Evolutionary conservation across 2,329 filamentous ascomycete genomes (phyloP).

Genomic region (Sclerotinia glacialis): DNA sequence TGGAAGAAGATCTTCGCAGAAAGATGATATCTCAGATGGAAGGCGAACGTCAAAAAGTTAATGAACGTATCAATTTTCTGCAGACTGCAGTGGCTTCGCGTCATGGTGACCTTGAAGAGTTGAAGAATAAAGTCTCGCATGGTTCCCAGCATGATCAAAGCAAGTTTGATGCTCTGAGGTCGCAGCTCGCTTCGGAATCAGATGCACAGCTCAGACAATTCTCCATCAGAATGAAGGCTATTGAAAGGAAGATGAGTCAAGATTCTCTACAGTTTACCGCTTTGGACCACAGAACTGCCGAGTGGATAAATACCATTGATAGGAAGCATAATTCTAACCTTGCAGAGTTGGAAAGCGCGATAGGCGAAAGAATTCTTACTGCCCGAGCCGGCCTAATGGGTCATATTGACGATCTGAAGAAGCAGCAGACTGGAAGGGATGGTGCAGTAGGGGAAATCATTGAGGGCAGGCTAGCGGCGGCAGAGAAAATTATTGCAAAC

Average conservation of each 20-base stretch:
- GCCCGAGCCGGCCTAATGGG: not conserved
- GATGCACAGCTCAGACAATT: not conserved
- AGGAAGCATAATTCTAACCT: not conserved
- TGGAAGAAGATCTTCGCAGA: not conserved
- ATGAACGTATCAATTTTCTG: not conserved
- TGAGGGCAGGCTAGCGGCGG: not conserved
- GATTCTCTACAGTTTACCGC: conserved; percentile 13
- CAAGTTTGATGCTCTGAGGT: not conserved
- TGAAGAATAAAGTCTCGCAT: not conserved
- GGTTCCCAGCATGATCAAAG: not conserved
- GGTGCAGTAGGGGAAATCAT: not conserved
- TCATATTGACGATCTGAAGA: not conserved
- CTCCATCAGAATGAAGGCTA: not conserved
- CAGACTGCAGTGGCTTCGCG: conserved; percentile 10
- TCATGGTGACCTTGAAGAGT: conserved; percentile 5
- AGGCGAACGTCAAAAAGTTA: not conserved
- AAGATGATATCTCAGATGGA: conserved; percentile 7
- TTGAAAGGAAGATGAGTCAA: not conserved
- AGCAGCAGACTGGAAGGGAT: not conserved
- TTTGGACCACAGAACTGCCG: conserved; percentile 17
- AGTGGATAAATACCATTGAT: conserved; percentile 12
- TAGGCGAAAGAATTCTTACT: not conserved
- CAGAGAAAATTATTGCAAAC: not conserved
- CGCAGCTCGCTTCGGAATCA: conserved; percentile 1
- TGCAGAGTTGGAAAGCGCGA: not conserved